Evolutionary conservation across 139 green algal genomes (phyloP).

Genomic region (Ostreobium quekettii): DNA sequence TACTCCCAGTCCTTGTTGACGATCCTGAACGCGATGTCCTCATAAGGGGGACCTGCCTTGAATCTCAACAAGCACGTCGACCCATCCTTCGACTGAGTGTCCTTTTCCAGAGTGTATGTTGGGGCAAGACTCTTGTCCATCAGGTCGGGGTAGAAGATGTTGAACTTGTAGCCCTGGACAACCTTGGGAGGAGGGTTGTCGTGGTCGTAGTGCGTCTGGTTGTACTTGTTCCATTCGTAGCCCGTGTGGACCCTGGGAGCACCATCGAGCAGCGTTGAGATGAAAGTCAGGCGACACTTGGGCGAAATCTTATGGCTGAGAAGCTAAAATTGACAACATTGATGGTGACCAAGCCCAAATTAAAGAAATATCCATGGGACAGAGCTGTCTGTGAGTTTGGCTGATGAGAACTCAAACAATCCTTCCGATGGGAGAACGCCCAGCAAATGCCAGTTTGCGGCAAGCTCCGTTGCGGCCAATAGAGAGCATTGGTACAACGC

Average conservation of each 20-base stretch:
- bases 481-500: too few relatives aligned
- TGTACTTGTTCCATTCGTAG: conserved; percentile 99
- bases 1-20: conserved; percentile 96
- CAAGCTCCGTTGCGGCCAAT: too few relatives aligned
- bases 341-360: too few relatives aligned
- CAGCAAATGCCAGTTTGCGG: too few relatives aligned
- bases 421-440: background rate
- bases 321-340: background rate
- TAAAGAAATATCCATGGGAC: too few relatives aligned
- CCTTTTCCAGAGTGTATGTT: conserved; percentile 53
- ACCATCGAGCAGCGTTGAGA: background rate
- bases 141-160: conserved; percentile 99
- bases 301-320: too few relatives aligned
- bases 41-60: conserved; percentile 90
- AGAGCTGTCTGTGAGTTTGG: background rate
- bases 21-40: conserved; percentile 83
- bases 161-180: conserved; percentile 99
- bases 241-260: conserved; percentile 31
- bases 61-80: conserved; percentile 91
- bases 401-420: background rate
- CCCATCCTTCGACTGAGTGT: conserved; percentile 58
- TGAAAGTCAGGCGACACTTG: background rate
- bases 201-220: conserved; percentile 98
- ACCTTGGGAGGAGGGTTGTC: conserved; percentile 98
- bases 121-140: conserved; percentile 58